A percentile compares a stretch with the other conserved stretches of the same genome.
Conservation (phyloP, 2,329 filamentous ascomycete genomes). For the Mycosphaerelloides madeirae region DNA sequence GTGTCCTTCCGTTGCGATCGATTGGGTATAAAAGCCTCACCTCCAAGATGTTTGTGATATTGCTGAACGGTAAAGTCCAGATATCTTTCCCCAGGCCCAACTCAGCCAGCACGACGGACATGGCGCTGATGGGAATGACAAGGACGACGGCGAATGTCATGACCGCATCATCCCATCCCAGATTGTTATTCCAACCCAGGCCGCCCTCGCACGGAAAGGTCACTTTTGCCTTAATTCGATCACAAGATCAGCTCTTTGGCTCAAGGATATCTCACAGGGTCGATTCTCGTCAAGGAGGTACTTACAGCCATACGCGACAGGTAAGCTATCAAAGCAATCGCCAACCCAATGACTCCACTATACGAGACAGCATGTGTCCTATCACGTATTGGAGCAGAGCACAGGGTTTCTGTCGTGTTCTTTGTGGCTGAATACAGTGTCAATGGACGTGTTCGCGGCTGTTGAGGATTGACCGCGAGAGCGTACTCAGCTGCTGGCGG, state of each 20-base stretch:
- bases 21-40: neutral
- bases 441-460: neutral
- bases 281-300: too few species aligned
- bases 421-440: constrained; percentile 9
- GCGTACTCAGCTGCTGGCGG: constrained; percentile 12
- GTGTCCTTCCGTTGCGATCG: neutral
- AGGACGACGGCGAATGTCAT: constrained; percentile 14
- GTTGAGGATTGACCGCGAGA: neutral
- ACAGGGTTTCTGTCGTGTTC: constrained; percentile 17
- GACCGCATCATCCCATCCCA: constrained; percentile 19
- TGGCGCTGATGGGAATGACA: constrained; percentile 9
- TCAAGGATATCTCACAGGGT: too few species aligned
- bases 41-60: constrained; percentile 16
- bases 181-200: constrained; percentile 3
- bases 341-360: constrained; percentile 11
- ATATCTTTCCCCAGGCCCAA: constrained; percentile 22
- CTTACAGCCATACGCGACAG: constrained; percentile 11
- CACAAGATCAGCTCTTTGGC: too few species aligned
- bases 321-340: constrained; percentile 11
- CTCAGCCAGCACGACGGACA: constrained; percentile 14
- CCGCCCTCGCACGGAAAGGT: constrained; percentile 3
- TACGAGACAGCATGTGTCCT: constrained; percentile 7
- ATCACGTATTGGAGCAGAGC: constrained; percentile 12
- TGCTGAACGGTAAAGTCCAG: constrained; percentile 17
- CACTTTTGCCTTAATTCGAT: too few species aligned